Percentiles rank a stretch among this genome's conserved stretches.
Evolutionary conservation across 2,329 filamentous ascomycete species (phyloP).

Genomic region (Bipolaris oryzae): DNA sequence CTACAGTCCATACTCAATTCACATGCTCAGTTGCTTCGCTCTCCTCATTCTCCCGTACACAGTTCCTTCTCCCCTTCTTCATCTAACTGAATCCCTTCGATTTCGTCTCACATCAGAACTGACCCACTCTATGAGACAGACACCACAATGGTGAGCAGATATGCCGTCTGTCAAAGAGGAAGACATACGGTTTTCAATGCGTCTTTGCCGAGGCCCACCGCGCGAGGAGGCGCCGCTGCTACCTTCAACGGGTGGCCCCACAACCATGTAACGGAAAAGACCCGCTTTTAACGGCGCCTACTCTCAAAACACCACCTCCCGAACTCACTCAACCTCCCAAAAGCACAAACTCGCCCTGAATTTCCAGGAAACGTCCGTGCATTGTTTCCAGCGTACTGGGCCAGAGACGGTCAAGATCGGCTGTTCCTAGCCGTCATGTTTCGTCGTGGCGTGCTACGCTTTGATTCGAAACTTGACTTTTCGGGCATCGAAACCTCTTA

Average conservation of each 20-base stretch:
- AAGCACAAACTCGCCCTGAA: neutral
- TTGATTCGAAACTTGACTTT: slow-evolving; percentile 34
- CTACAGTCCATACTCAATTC: neutral
- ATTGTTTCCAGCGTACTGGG: slow-evolving; percentile 13
- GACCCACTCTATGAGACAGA: neutral
- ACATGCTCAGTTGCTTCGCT: neutral
- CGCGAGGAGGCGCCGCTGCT: slow-evolving; percentile 5
- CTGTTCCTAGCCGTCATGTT: slow-evolving; percentile 25
- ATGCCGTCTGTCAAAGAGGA: neutral
- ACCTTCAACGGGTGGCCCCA: slow-evolving; percentile 15
- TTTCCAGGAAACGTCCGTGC: neutral
- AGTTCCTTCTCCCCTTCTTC: neutral
- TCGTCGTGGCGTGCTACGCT: slow-evolving; percentile 24
- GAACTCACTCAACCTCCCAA: slow-evolving; percentile 13
- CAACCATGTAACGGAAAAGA: slow-evolving; percentile 18
- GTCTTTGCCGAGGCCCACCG: slow-evolving; percentile 7
- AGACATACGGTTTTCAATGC: neutral
- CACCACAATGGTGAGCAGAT: neutral
- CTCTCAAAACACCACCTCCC: slow-evolving; percentile 25
- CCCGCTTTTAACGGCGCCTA: slow-evolving; percentile 23
- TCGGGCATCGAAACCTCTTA: slow-evolving; percentile 25
- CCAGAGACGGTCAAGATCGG: slow-evolving; percentile 13
- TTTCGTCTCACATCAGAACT: neutral
- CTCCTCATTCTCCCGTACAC: neutral
- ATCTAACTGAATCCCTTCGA: slow-evolving; percentile 1